A percentile compares a stretch with the other conserved stretches of the same genome.
Evolutionary conservation across 2,329 filamentous ascomycete genomes (phyloP).

Genomic region (Lanzia echinophila): DNA sequence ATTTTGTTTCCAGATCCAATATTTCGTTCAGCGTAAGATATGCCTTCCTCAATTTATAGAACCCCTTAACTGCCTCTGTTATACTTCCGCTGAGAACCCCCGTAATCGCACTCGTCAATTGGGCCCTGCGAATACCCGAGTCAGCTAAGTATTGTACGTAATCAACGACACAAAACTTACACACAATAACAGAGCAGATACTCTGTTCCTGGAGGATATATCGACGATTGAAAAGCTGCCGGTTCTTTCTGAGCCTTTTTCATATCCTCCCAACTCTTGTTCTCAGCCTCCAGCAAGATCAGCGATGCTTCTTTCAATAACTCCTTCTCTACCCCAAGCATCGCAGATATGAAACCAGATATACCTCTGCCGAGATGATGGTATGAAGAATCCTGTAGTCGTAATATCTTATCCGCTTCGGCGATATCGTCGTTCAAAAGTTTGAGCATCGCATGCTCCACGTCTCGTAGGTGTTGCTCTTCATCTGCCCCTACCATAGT

Average conservation of each 20-base stretch:
- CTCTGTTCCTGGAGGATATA: conserved; percentile 81
- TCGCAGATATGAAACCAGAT: conserved; percentile 76
- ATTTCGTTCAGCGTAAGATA: conserved; percentile 77
- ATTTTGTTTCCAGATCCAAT: conserved; percentile 63
- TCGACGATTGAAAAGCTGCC: conserved; percentile 43
- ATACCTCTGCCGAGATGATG: conserved; percentile 79
- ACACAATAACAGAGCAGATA: conserved; percentile 74
- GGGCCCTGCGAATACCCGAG: conserved; percentile 46
- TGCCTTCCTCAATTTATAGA: conserved; percentile 87
- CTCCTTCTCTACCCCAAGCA: conserved; percentile 86
- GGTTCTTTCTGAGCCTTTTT: conserved; percentile 64
- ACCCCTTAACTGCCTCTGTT: conserved; percentile 83
- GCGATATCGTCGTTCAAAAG: conserved; percentile 91
- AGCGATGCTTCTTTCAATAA: conserved; percentile 77
- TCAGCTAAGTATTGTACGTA: conserved; percentile 9
- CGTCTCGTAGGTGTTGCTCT: conserved; percentile 50
- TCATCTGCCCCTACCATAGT: conserved; percentile 36
- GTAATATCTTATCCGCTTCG: conserved; percentile 67
- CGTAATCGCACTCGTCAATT: conserved; percentile 84
- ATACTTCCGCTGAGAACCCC: conserved; percentile 87
- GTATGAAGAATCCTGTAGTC: conserved; percentile 72
- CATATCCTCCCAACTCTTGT: conserved; percentile 67
- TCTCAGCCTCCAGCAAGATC: conserved; percentile 68
- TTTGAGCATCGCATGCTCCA: conserved; percentile 57
- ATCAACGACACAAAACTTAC: conserved; percentile 12